Base-by-base conservation (phyloP, 176 grass and related monocot genomes). In the Carex myosuroides region DNA sequence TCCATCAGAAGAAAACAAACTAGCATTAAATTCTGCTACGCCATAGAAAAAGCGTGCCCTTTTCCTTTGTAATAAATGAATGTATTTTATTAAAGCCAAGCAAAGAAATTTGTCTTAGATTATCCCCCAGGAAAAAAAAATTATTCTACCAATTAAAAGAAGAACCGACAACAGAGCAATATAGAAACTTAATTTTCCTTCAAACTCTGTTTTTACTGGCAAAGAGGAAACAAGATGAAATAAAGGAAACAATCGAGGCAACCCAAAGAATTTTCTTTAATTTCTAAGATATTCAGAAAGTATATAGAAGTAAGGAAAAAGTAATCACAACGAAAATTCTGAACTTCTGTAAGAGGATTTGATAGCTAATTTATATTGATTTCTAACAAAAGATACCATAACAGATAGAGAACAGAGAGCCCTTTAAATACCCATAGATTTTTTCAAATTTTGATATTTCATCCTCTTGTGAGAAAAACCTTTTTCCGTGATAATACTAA, bases 1-100 rank as follows among this genome's bases (percentile, higher is more conserved):
- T 83, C 81, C 18, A 54, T 48, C 81, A 69, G 81, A 83, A 83
- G 81, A 83, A 67, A 83, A 83, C 62, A 83, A 66, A 20, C 64
- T 44, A 83, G 81, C 81, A 83, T 83, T 83, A 83, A 71, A 68
- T 22, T 83, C 60, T 68, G 41, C 81, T 56, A 67, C 21, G 60
- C 35, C 17, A 69, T 56, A 55, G 81, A 83, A 53, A 83, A 83
- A 67, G 46, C 5, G 42, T n/a, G 44, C 39, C 64, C 39, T 69
- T 83, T 68, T 32, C 80, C 62, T 50, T 68, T 22, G 64, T 44
- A 83, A 83, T 69, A 83, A 83, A 68, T 83, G 81, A 62, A 64
- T 81, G 68, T 33, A 69, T 83, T 68, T 83, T 66, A 53, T 69
- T 69, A 69, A 69, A 55, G 13, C 81, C 81, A 54, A 83, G 81